Base-by-base conservation (phyloP, 441 rosid species). In the Gossypium aridum region DNA sequence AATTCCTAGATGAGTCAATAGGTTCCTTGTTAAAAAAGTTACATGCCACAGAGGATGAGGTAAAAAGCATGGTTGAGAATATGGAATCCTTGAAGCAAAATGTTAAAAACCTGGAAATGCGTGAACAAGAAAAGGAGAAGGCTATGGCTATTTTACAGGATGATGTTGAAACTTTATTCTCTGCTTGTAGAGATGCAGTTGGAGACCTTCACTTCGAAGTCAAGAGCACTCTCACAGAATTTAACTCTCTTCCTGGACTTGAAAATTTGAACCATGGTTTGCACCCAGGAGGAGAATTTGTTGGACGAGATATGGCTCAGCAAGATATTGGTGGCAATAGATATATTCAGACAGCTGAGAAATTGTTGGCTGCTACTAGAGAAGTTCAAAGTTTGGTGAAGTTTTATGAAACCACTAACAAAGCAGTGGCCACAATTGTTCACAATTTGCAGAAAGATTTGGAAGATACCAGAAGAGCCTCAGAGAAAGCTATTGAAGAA, bases 391-490 rank as follows among this genome's bases (percentile, higher is more conserved):
- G 79, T 72, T 47, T 78, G 68, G 78, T 69, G 14, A 81, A 84
- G 77, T 80, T 75, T 77, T 92, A 89, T 80, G 93, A 86, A 82
- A 85, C 77, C 72, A 76, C 92, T 51, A 87, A 83, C 79, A 78
- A 81, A 61, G 85, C 80, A 39, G 90, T 95, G 39, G 89, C 85
- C 61, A 59, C 80, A 64, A 71, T 74, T 19, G 87, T 92, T 71
- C 83, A 80, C 75, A 88, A 90, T 64, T 83, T 92, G 88, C 90
- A 90, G 82, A 81, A 77, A 67, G 85, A 86, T 76, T 76, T 94
- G 84, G 76, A 73, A 45, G 89, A 85, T 73, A 72, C 76, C 26
- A 78, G 70, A 57, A 79, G 28, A 51, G 59, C 81, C 80, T 80
- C 83, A 47, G 84, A 77, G 81, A 81, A 79, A 63, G 82, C 80